A percentile compares a stretch with the other conserved stretches of the same genome.
Conservation (phyloP, 495 filamentous ascomycete genomes). For the Massariosphaeria phaeospora region DNA sequence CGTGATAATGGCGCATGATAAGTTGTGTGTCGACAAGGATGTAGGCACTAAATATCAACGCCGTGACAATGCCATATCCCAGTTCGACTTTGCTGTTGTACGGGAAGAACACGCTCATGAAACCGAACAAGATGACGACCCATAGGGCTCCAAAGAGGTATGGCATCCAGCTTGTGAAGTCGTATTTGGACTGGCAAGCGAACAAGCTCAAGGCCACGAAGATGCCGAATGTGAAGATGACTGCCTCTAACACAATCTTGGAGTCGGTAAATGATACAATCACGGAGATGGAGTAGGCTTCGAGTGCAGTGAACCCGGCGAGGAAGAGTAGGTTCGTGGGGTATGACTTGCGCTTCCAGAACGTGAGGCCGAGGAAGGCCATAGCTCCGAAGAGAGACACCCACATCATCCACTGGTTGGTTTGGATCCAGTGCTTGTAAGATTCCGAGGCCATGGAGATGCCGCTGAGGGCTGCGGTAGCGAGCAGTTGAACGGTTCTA, state of each 20-base stretch:
- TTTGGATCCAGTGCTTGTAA: constrained; percentile 87
- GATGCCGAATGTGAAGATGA: constrained; percentile 84
- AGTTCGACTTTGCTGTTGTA: constrained; percentile 72
- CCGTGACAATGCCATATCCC: constrained; percentile 71
- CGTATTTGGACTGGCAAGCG: constrained; percentile 96
- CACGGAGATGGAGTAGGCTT: constrained; percentile 91
- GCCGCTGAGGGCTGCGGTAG: constrained; percentile 73
- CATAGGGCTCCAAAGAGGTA: constrained; percentile 89
- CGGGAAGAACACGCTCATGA: constrained; percentile 82
- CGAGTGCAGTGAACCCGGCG: constrained; percentile 79
- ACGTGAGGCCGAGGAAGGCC: constrained; percentile 79
- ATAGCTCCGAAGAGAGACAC: constrained; percentile 74
- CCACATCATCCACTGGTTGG: constrained; percentile 78
- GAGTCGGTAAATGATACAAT: constrained; percentile 82
- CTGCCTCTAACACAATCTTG: constrained; percentile 79
- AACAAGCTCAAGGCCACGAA: constrained; percentile 91
- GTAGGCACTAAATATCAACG: constrained; percentile 87
- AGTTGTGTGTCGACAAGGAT: constrained; percentile 95
- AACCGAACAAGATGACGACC: constrained; percentile 86
- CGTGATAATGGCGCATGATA: constrained; percentile 89
- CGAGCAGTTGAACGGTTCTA: constrained; percentile 80
- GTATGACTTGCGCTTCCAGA: constrained; percentile 97
- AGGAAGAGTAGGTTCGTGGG: constrained; percentile 93
- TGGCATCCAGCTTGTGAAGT: constrained; percentile 94
- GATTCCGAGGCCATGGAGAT: constrained; percentile 74